phyloP scores from a whole-genome alignment of 2,329 filamentous ascomycete species.

The Tolypocladium pustulatum region DNA sequence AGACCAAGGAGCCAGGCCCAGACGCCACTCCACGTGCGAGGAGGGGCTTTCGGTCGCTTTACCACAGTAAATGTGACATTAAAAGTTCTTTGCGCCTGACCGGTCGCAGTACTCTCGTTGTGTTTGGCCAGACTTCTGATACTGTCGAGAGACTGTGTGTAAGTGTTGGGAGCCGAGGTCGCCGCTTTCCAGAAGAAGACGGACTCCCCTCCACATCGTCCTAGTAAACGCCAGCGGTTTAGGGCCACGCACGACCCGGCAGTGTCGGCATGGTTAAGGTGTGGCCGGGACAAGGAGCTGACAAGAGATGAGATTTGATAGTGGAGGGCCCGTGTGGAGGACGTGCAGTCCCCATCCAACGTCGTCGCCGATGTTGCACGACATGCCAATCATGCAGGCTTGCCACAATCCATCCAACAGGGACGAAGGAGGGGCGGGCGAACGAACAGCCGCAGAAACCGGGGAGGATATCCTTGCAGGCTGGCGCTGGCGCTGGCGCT shows the following conservation, averaged over 20 bases:
- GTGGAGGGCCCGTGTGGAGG: conserved; percentile 5
- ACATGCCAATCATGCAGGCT: conserved; percentile 1
- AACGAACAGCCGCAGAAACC: background rate
- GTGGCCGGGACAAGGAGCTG: conserved; percentile 2
- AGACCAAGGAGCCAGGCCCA: conserved; percentile 1
- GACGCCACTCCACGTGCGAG: conserved; percentile 5
- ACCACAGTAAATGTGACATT: background rate
- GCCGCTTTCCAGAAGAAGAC: background rate
- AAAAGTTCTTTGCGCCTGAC: background rate
- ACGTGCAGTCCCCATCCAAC: background rate
- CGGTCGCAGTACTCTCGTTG: background rate
- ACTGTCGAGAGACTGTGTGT: background rate
- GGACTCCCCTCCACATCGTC: background rate
- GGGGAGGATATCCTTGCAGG: background rate
- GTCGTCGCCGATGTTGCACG: conserved; percentile 7
- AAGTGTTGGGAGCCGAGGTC: background rate
- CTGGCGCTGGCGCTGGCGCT: background rate
- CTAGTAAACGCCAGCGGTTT: background rate
- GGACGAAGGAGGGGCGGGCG: background rate
- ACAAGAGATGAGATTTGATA: conserved; percentile 7
- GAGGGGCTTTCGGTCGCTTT: background rate
- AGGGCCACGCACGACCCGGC: background rate
- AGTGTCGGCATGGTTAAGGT: conserved; percentile 1
- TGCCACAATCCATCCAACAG: background rate
- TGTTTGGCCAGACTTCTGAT: background rate